phyloP scores from a whole-genome alignment of 306 rosid genomes.

The Astragalus glycyphyllos region DNA sequence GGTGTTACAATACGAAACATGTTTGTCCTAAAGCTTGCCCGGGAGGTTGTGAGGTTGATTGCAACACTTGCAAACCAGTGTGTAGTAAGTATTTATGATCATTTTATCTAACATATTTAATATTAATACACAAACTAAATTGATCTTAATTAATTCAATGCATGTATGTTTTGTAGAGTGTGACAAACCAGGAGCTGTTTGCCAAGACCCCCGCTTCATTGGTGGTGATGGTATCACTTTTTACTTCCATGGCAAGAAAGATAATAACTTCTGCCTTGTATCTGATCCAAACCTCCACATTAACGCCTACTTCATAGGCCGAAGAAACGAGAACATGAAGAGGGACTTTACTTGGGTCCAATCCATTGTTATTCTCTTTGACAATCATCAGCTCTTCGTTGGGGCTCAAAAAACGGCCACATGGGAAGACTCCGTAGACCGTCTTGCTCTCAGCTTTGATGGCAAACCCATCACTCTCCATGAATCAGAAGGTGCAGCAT shows the following conservation, averaged over 20 bases:
- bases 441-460: constrained; percentile 50
- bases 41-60: constrained; percentile 62
- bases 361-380: constrained; percentile 62
- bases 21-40: constrained; percentile 61
- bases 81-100: constrained; percentile 55
- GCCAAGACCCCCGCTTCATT: constrained; percentile 65
- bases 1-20: constrained; percentile 50
- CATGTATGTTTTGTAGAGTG: constrained; percentile 10
- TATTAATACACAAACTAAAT: too few relatives aligned
- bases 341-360: constrained; percentile 79
- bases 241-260: constrained; percentile 77
- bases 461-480: constrained; percentile 43
- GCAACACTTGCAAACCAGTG: constrained; percentile 63
- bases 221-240: constrained; percentile 72
- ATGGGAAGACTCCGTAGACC: constrained; percentile 59
- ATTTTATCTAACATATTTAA: too few relatives aligned
- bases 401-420: constrained; percentile 52
- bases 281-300: constrained; percentile 73
- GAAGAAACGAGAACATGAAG: constrained; percentile 51
- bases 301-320: constrained; percentile 69
- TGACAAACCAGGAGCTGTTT: constrained; percentile 54
- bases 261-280: constrained; percentile 61
- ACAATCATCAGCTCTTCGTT: constrained; percentile 50
- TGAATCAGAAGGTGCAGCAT: constrained; percentile 43
- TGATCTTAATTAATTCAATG: background rate